These are phyloP conservation scores for Liquidambar formosana DNA, from an alignment of 164 flowering plant species.

Conservation along the genomic window DNA sequence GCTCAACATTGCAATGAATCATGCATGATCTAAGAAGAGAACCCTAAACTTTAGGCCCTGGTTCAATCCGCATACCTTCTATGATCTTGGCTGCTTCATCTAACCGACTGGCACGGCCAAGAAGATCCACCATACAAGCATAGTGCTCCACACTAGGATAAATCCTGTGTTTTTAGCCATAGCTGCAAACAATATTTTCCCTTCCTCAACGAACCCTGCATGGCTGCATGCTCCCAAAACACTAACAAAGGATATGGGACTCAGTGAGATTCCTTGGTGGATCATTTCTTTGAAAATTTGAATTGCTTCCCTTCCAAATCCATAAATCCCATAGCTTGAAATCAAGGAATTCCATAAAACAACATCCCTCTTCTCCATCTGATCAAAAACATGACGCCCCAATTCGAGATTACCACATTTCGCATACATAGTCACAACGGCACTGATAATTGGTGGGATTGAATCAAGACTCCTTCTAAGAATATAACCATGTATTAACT, in stretches of 20 bases:
- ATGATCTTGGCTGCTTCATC: conserved; percentile 67
- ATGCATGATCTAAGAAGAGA: conserved; percentile 76
- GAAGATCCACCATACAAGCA: conserved; percentile 82
- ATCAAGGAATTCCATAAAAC: conserved; percentile 79
- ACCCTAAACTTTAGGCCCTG: conserved; percentile 77
- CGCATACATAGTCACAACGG: conserved; percentile 72
- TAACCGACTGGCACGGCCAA: conserved; percentile 68
- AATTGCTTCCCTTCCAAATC: conserved; percentile 59
- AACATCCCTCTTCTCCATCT: conserved; percentile 52
- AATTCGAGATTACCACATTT: conserved; percentile 65
- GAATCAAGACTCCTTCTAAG: conserved; percentile 74
- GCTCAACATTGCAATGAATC: conserved; percentile 69
- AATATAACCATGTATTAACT: conserved; percentile 62
- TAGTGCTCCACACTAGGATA: conserved; percentile 65
- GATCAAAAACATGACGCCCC: conserved; percentile 54
- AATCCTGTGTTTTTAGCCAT: conserved; percentile 51
- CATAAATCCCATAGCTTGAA: conserved; percentile 66
- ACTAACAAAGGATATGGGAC: conserved; percentile 51
- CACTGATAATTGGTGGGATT: conserved; percentile 54
- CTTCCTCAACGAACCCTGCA: conserved; percentile 70
- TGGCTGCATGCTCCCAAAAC: conserved; percentile 81
- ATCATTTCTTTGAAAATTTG: conserved; percentile 55
- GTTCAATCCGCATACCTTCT: conserved; percentile 59
- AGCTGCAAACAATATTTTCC: conserved; percentile 54
- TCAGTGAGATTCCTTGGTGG: conserved; percentile 46